A percentile compares a stretch with the other conserved stretches of the same genome.
Conservation (phyloP, 495 filamentous ascomycete species). For the Lophium mytilinum region DNA sequence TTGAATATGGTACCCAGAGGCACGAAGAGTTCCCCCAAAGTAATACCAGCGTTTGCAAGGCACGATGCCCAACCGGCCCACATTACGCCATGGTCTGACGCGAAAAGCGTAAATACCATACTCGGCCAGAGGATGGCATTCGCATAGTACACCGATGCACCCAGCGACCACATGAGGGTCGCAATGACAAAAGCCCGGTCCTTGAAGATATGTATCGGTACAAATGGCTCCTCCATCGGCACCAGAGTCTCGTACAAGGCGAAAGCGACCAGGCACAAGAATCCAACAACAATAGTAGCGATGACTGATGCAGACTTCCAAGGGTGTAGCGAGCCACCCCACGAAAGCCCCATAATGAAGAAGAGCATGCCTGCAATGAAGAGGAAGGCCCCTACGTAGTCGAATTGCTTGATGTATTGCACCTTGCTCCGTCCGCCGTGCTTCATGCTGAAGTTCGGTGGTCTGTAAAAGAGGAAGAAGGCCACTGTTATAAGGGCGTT, state of each 20-base stretch:
- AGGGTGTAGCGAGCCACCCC: conserved; percentile 36
- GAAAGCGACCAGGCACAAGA: conserved; percentile 30
- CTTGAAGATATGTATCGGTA: conserved; percentile 20
- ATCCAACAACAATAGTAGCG: conserved; percentile 34
- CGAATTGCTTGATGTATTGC: no score
- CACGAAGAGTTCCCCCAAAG: conserved; percentile 2
- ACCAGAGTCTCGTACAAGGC: conserved; percentile 30
- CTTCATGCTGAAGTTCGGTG: no score
- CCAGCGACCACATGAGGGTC: conserved; percentile 5
- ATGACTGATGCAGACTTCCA: conserved; percentile 36
- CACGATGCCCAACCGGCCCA: not conserved
- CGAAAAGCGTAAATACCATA: not conserved
- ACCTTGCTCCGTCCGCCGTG: no score
- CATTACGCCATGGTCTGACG: not conserved
- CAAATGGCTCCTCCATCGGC: conserved; percentile 9
- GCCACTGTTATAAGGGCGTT: no score
- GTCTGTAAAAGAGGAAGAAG: no score
- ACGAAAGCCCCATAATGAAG: conserved; percentile 34
- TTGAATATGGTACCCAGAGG: conserved; percentile 6
- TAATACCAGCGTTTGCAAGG: not conserved
- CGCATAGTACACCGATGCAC: conserved; percentile 15
- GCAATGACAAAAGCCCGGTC: conserved; percentile 2
- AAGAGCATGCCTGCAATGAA: no score
- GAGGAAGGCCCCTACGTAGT: no score
- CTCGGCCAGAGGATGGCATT: conserved; percentile 14